These are phyloP conservation scores for Trichaptum fuscoviolaceum DNA, from an alignment of 768 basidiomycete genomes.

Conservation along the genomic window DNA sequence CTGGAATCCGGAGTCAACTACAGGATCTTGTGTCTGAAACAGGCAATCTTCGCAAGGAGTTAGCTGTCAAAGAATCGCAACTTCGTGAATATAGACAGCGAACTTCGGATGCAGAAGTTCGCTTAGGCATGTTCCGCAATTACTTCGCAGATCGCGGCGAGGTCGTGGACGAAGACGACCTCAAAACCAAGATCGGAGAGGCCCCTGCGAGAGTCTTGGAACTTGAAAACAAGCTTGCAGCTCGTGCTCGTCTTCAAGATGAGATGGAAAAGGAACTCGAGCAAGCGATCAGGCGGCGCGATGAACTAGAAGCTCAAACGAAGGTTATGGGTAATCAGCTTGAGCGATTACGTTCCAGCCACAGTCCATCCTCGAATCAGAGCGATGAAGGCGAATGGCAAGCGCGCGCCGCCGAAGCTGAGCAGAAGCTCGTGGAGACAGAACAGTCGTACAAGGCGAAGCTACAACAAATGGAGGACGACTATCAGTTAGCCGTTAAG, in stretches of 20 bases:
- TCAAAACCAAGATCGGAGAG: constrained; percentile 35
- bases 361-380: constrained; percentile 38
- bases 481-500: constrained; percentile 94
- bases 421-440: constrained; percentile 72
- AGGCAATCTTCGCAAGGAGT: constrained; percentile 65
- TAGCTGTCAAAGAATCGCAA: constrained; percentile 59
- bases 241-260: constrained; percentile 68
- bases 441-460: constrained; percentile 74
- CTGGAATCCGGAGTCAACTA: constrained; percentile 68
- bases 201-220: constrained; percentile 53
- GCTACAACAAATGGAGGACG: constrained; percentile 86
- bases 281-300: constrained; percentile 56
- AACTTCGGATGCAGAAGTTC: constrained; percentile 63
- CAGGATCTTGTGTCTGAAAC: constrained; percentile 62
- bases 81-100: constrained; percentile 61
- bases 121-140: constrained; percentile 73
- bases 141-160: constrained; percentile 89
- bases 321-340: constrained; percentile 60
- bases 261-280: constrained; percentile 72
- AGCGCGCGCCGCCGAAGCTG: constrained; percentile 58
- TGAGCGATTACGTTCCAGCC: constrained; percentile 56
- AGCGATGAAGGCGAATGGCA: constrained; percentile 33
- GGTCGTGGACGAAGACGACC: constrained; percentile 65
- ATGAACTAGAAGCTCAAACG: constrained; percentile 70
- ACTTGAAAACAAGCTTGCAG: constrained; percentile 72